phyloP scores from a whole-genome alignment of 306 rosid genomes.

The Crataegus laevigata region DNA sequence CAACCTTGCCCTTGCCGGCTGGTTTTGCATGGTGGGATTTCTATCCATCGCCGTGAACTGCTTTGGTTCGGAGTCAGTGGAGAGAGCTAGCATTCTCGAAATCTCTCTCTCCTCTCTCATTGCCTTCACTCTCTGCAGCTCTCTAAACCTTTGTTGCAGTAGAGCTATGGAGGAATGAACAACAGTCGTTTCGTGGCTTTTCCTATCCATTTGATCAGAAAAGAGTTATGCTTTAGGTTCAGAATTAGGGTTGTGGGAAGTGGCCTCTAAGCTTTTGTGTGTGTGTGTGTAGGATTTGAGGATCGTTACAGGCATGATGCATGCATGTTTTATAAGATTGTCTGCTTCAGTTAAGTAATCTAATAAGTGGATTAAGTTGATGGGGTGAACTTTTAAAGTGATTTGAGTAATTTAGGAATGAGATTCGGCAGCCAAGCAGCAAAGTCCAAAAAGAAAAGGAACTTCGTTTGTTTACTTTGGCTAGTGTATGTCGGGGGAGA shows the following conservation, averaged over 20 bases:
- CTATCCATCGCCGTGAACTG: neutral
- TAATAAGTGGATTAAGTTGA: conserved; percentile 4
- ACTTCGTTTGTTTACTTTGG: neutral
- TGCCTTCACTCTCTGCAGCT: conserved; percentile 72
- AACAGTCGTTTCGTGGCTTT: conserved; percentile 26
- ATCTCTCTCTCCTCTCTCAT: conserved; percentile 80
- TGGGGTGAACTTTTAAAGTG: conserved; percentile 38
- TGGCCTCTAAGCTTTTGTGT: too few species aligned
- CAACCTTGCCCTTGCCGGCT: conserved; percentile 25
- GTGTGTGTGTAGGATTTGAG: neutral
- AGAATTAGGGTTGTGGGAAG: too few species aligned
- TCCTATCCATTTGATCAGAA: conserved; percentile 38
- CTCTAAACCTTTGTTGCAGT: conserved; percentile 79
- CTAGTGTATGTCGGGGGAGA: conserved; percentile 20
- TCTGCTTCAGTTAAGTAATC: neutral
- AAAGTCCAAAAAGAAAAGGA: conserved; percentile 62
- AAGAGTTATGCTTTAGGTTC: too few species aligned
- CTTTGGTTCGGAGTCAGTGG: conserved; percentile 16
- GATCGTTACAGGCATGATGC: neutral
- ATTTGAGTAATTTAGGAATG: conserved; percentile 24
- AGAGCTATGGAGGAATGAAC: conserved; percentile 71
- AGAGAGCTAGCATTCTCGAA: conserved; percentile 18
- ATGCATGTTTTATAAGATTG: conserved; percentile 12
- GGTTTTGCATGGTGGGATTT: neutral
- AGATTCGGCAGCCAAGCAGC: conserved; percentile 55